Percentiles rank a stretch among this genome's conserved stretches.
Conservation (phyloP, 2,329 filamentous ascomycete species). For the Aureobasidium sp. region DNA sequence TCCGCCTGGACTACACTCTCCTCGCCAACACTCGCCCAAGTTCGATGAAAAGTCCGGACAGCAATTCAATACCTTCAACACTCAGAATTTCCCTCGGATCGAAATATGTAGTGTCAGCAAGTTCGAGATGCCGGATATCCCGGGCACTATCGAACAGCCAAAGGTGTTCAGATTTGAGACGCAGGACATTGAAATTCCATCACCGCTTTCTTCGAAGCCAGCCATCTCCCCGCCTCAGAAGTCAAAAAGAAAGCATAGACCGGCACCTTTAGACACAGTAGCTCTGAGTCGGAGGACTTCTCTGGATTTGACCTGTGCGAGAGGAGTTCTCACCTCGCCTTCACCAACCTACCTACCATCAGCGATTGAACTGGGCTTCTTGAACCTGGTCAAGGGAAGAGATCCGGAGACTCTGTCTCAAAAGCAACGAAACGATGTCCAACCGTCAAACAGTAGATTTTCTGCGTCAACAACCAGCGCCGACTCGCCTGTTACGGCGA, state of each 20-base stretch:
- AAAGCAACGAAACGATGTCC: neutral
- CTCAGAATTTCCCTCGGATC: neutral
- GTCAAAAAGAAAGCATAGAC: neutral
- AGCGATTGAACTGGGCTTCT: neutral
- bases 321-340: neutral
- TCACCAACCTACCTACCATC: constrained; percentile 1
- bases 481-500: neutral
- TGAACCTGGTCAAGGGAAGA: neutral
- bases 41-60: neutral
- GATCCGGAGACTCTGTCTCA: constrained; percentile 3
- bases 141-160: neutral
- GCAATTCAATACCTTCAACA: constrained; percentile 6
- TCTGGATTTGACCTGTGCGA: neutral
- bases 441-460: neutral
- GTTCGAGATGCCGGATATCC: neutral
- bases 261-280: neutral
- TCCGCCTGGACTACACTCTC: neutral
- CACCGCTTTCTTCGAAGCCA: neutral
- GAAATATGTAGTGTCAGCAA: constrained; percentile 4
- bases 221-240: neutral
- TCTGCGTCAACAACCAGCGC: neutral
- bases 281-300: neutral
- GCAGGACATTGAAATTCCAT: neutral
- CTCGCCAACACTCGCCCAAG: neutral
- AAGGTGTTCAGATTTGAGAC: neutral